Percentiles rank a stretch among this genome's conserved stretches.
phyloP scores from a whole-genome alignment of 352 stramenopile species.

The Phytopythium sindhum region DNA sequence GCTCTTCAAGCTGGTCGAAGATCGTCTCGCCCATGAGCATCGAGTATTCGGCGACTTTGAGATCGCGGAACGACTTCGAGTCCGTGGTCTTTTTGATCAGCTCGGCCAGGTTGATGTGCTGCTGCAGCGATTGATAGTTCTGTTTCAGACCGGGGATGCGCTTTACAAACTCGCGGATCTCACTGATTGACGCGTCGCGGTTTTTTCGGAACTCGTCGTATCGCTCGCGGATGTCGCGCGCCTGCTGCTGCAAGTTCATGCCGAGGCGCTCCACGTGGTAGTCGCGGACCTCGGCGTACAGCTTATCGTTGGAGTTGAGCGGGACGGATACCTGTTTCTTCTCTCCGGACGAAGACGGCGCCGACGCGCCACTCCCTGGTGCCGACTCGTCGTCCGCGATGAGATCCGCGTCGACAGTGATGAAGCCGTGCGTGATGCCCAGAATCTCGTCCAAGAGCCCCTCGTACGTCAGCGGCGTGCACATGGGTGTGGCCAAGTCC shows the following conservation, averaged over 20 bases:
- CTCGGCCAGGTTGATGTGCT: conserved; percentile 97
- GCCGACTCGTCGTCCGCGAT: conserved; percentile 65
- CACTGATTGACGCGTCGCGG: conserved; percentile 94
- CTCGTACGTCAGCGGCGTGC: conserved; percentile 97
- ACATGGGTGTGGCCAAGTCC: conserved; percentile 95
- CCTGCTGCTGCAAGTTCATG: conserved; percentile 95
- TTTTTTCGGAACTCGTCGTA: conserved; percentile 95
- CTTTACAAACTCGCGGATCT: conserved; percentile 99
- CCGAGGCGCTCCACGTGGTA: conserved; percentile 96
- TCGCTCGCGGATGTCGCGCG: conserved; percentile 91
- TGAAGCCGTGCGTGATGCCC: conserved; percentile 91
- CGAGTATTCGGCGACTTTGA: conserved; percentile 93
- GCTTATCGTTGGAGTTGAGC: conserved; percentile 94
- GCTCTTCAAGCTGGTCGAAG: conserved; percentile 95
- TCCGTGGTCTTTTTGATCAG: conserved; percentile 94
- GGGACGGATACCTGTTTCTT: conserved; percentile 88
- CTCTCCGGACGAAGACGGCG: conserved; percentile 6
- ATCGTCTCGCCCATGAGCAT: conserved; percentile 96
- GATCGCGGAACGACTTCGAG: conserved; percentile 90
- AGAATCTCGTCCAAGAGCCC: conserved; percentile 95
- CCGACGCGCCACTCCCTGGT: conserved; percentile 17
- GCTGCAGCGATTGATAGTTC: conserved; percentile 94
- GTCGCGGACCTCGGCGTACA: conserved; percentile 95
- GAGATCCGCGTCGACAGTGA: conserved; percentile 74
- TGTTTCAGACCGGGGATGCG: conserved; percentile 93